phyloP scores from a whole-genome alignment of 2,329 filamentous ascomycete genomes.

The Trichoderma gracile region DNA sequence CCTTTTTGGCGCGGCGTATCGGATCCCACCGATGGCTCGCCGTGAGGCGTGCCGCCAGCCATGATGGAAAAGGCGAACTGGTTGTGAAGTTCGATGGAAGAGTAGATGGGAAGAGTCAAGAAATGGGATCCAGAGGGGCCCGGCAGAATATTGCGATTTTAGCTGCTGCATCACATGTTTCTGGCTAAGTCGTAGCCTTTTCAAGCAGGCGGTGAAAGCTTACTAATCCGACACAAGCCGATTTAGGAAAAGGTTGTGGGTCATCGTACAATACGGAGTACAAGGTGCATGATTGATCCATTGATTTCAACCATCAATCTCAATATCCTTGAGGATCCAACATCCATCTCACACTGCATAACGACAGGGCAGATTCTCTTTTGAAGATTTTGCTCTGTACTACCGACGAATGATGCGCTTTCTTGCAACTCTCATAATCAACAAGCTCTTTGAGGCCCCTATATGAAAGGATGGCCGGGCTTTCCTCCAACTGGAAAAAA shows the following conservation, averaged over 20 bases:
- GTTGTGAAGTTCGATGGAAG: constrained; percentile 19
- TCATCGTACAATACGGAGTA: too few relatives aligned
- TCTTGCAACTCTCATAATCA: neutral
- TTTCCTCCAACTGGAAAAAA: constrained; percentile 77
- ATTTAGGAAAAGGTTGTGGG: neutral
- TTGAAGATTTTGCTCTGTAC: too few relatives aligned
- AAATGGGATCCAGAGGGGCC: constrained; percentile 4
- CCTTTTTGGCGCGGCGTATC: constrained; percentile 68
- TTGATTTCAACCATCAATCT: too few relatives aligned
- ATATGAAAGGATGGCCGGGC: constrained; percentile 40
- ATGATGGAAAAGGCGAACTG: constrained; percentile 47
- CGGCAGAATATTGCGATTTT: constrained; percentile 23
- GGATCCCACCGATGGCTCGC: constrained; percentile 58
- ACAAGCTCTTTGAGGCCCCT: neutral
- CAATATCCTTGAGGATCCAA: too few relatives aligned
- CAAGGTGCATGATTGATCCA: too few relatives aligned
- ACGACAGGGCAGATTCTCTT: too few relatives aligned
- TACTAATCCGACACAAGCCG: neutral
- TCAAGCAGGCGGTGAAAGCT: constrained; percentile 22
- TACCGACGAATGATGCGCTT: neutral
- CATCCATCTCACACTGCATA: too few relatives aligned
- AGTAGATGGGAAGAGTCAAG: constrained; percentile 1
- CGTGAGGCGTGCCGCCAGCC: constrained; percentile 51
- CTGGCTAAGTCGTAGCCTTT: neutral
- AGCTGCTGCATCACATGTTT: neutral